Evolutionary conservation across 805 yeast species (phyloP).

Genomic region (Saccharomycopsis fodiens): DNA sequence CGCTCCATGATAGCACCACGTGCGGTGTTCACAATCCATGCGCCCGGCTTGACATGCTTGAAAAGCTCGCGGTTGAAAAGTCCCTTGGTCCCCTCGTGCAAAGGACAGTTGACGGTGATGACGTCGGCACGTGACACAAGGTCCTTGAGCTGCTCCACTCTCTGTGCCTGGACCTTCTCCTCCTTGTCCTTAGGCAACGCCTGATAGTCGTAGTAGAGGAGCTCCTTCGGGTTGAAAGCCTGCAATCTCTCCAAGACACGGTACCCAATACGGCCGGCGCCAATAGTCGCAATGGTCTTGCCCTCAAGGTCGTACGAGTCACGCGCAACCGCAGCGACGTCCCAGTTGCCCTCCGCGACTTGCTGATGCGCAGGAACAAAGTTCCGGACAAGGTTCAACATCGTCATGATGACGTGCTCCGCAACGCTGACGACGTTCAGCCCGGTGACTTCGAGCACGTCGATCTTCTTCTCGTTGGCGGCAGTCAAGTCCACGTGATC

Average conservation of each 20-base stretch:
- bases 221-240: slow-evolving; percentile 68
- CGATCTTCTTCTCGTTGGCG: slow-evolving; percentile 53
- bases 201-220: slow-evolving; percentile 71
- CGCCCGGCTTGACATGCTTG: slow-evolving; percentile 64
- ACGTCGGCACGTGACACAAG: slow-evolving; percentile 61
- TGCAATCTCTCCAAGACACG: slow-evolving; percentile 63
- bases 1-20: slow-evolving; percentile 74
- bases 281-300: slow-evolving; percentile 72
- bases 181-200: slow-evolving; percentile 53
- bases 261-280: slow-evolving; percentile 77
- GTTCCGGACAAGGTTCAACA: slow-evolving; percentile 63
- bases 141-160: slow-evolving; percentile 55
- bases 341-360: slow-evolving; percentile 57
- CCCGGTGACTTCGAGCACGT: slow-evolving; percentile 77
- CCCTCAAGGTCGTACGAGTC: slow-evolving; percentile 70
- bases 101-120: slow-evolving; percentile 71
- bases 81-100: slow-evolving; percentile 63
- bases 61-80: slow-evolving; percentile 58
- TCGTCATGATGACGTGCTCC: slow-evolving; percentile 72
- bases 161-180: slow-evolving; percentile 48
- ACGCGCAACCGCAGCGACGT: slow-evolving; percentile 69
- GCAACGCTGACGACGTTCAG: slow-evolving; percentile 77
- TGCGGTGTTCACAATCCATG: slow-evolving; percentile 72
- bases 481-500: slow-evolving; percentile 72
- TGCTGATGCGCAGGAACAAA: slow-evolving; percentile 74